Conservation (phyloP, 768 basidiomycete species). For the Boletus rubropictus region DNA sequence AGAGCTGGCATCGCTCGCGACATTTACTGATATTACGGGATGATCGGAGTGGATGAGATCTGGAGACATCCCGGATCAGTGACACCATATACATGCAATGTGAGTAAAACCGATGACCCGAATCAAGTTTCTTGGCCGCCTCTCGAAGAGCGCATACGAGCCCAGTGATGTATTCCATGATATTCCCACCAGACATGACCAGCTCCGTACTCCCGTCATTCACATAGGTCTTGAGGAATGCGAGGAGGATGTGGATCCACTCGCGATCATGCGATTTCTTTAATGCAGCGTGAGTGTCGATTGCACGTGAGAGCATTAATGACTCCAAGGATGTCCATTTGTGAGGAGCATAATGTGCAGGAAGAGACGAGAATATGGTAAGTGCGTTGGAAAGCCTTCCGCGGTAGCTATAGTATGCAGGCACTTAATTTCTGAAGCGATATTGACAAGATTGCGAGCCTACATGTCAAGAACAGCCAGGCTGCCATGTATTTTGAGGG, state of each 20-base stretch:
- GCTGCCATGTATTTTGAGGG: conserved; percentile 77
- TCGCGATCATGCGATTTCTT: conserved; percentile 60
- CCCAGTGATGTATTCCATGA: conserved; percentile 43
- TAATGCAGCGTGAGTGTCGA: conserved; percentile 60
- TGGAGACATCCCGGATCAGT: conserved; percentile 27
- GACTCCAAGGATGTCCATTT: conserved; percentile 77
- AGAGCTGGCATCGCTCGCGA: conserved; percentile 42
- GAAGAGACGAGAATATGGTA: conserved; percentile 70
- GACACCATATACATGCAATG: background rate
- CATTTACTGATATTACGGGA: conserved; percentile 53
- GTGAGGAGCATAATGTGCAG: conserved; percentile 79
- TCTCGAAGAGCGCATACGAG: conserved; percentile 46
- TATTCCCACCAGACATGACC: conserved; percentile 48
- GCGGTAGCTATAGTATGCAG: conserved; percentile 50
- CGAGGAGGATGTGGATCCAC: conserved; percentile 74
- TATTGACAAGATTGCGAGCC: conserved; percentile 29
- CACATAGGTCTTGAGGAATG: conserved; percentile 67
- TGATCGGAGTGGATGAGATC: conserved; percentile 69
- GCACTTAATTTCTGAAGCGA: conserved; percentile 7
- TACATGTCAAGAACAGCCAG: conserved; percentile 88
- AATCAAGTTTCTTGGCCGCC: conserved; percentile 47
- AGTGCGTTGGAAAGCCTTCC: conserved; percentile 57
- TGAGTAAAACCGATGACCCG: conserved; percentile 37
- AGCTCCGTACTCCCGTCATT: conserved; percentile 49
- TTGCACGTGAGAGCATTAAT: conserved; percentile 68